Conservation (phyloP, 2,329 filamentous ascomycete genomes). For the Aspergillus fumigatiaffinis region DNA sequence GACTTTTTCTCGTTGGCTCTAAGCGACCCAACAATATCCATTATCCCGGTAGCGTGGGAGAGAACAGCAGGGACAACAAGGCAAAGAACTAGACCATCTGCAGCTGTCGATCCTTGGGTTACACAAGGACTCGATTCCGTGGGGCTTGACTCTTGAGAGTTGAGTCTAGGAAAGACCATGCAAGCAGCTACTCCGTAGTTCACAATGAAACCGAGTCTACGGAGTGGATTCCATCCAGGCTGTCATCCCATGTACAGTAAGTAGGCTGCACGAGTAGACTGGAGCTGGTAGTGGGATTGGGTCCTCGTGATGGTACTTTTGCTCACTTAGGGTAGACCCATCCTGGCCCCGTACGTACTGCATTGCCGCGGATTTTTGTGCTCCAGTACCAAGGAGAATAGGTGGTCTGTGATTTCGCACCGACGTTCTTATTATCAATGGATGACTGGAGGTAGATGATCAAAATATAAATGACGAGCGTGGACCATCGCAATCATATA, state of each 20-base stretch:
- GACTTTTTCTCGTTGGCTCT: background rate
- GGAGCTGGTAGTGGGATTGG: background rate
- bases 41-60: background rate
- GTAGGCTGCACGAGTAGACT: background rate
- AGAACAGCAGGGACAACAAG: background rate
- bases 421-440: background rate
- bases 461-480: background rate
- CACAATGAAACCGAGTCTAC: background rate
- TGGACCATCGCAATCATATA: background rate
- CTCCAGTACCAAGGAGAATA: background rate
- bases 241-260: background rate
- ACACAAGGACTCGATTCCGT: background rate
- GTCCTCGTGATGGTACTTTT: background rate
- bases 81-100: slow-evolving; percentile 1
- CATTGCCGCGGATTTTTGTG: background rate
- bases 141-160: background rate
- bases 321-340: background rate
- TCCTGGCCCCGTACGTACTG: background rate
- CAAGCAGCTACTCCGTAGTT: background rate
- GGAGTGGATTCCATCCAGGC: background rate
- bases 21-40: background rate
- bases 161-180: background rate
- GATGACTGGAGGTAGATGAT: background rate
- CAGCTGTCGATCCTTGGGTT: background rate
- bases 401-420: background rate